Evolutionary conservation across 768 basidiomycete genomes (phyloP), one percentile per base, ranked within the genome.

Genomic region (Suillus variegatus): DNA sequence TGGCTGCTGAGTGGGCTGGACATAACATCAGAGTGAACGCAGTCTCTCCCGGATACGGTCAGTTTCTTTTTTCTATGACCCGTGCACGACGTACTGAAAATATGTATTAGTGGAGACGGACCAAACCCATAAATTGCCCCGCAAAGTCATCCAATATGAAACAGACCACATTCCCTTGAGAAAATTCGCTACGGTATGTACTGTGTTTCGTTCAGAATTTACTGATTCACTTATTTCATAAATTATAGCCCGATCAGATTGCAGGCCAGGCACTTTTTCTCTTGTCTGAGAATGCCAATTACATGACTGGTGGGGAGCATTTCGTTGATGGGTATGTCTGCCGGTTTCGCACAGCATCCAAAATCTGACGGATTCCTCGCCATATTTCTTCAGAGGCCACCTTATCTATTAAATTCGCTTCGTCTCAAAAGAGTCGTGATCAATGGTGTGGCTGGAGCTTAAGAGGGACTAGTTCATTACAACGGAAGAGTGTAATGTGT

Each of bases 1-100:
- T 91, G n/a, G 87, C 89, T 1, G 82, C 85, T 18, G 88, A 90
- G 73, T 82, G 90, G 88, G 84, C 85, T 0, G 68, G 73, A 80
- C 74, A 71, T 6, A 88, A 71, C 5, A 88, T 90, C 56, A 79
- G 86, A 8, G 86, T 87, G 1, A 90, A 90, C 71, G 80, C 22
- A 20, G 65, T 91, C 22, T 86, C 85, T 10, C 89, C 89, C 0
- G 89, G 89, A 22, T 90, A 90, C 62, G 69, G 81, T 78, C 7
- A 20, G 60, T 51, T 28, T n/a, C n/a, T 58, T 54, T 32, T 56
- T 18, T 12, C 52, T 12, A 12, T 52, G 41, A 25, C 36, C 36
- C 25, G 3, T 38, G 61, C 12, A 47, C 20, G 32, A 18, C 8
- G 16, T 64, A 18, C 20, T 49, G 10, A 36, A 28, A 20, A 36